Conservation (phyloP, 352 stramenopile genomes). For the Pythium aristosporum region DNA sequence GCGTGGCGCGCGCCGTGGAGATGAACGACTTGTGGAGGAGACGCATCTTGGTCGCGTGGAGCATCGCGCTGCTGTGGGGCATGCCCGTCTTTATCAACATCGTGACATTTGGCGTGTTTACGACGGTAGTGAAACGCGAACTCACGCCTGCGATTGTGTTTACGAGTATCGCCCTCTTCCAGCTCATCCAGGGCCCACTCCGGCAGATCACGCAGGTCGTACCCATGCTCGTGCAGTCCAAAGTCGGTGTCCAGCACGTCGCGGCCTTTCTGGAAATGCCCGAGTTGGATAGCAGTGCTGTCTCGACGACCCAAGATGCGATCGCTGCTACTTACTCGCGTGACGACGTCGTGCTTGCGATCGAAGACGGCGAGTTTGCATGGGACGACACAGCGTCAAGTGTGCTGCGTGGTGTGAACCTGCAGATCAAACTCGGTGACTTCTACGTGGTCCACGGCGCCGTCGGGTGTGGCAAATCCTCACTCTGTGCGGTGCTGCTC, state of each 20-base stretch:
- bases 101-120: conserved; percentile 44
- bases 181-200: conserved; percentile 69
- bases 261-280: conserved; percentile 48
- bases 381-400: conserved; percentile 23
- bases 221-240: conserved; percentile 80
- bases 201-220: conserved; percentile 42
- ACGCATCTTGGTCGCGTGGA: conserved; percentile 40
- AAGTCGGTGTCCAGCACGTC: conserved; percentile 60
- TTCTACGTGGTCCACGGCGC: conserved; percentile 88
- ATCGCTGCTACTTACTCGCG: conserved; percentile 20
- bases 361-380: conserved; percentile 34
- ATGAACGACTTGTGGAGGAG: conserved; percentile 33
- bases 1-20: conserved; percentile 28
- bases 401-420: conserved; percentile 56
- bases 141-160: conserved; percentile 79
- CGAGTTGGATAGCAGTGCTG: conserved; percentile 25
- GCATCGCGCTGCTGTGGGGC: conserved; percentile 24
- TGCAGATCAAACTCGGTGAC: conserved; percentile 62
- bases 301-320: conserved; percentile 14
- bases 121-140: conserved; percentile 66
- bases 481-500: conserved; percentile 87
- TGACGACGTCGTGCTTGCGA: conserved; percentile 28
- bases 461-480: conserved; percentile 92
- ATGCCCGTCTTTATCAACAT: conserved; percentile 58
- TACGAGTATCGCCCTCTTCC: conserved; percentile 64